Evolutionary conservation across 1,139 yeast species (phyloP).

Genomic region (Magnusiomyces sp.): DNA sequence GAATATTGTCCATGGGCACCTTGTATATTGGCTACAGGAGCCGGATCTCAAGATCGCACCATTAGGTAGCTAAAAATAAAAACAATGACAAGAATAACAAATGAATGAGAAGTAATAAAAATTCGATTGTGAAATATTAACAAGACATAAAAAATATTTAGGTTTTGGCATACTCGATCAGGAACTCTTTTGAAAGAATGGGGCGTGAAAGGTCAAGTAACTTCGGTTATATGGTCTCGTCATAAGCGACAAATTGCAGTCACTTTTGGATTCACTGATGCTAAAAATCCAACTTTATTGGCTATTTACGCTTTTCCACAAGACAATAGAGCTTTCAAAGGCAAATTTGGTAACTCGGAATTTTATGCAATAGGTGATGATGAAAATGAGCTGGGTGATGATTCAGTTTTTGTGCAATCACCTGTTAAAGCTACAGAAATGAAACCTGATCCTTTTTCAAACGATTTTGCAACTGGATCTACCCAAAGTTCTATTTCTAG

Average conservation of each 20-base stretch:
- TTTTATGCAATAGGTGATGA: too few relatives aligned
- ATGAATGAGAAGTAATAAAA: constrained; percentile 19
- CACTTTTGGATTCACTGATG: constrained; percentile 62
- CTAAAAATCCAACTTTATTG: constrained; percentile 38
- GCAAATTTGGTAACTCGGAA: too few relatives aligned
- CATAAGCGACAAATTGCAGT: constrained; percentile 51
- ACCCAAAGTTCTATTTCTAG: too few relatives aligned
- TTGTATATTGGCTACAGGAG: constrained; percentile 69
- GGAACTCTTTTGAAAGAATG: constrained; percentile 52
- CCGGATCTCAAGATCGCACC: constrained; percentile 66
- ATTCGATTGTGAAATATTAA: background rate
- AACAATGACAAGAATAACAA: too few relatives aligned
- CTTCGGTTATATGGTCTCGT: constrained; percentile 60
- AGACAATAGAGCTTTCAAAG: constrained; percentile 22
- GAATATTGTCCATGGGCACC: constrained; percentile 77
- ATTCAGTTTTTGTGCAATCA: too few relatives aligned
- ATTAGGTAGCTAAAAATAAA: constrained; percentile 19
- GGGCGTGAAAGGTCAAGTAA: constrained; percentile 55
- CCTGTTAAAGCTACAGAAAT: too few relatives aligned
- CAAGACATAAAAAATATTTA: constrained; percentile 10
- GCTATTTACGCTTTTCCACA: constrained; percentile 54
- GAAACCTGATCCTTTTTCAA: too few relatives aligned
- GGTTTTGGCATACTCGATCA: constrained; percentile 67
- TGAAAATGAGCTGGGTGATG: too few relatives aligned
- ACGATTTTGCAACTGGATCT: too few relatives aligned